Conservation (phyloP, 176 grass and related monocot species). For the bread wheat (Triticum aestivum) region DNA sequence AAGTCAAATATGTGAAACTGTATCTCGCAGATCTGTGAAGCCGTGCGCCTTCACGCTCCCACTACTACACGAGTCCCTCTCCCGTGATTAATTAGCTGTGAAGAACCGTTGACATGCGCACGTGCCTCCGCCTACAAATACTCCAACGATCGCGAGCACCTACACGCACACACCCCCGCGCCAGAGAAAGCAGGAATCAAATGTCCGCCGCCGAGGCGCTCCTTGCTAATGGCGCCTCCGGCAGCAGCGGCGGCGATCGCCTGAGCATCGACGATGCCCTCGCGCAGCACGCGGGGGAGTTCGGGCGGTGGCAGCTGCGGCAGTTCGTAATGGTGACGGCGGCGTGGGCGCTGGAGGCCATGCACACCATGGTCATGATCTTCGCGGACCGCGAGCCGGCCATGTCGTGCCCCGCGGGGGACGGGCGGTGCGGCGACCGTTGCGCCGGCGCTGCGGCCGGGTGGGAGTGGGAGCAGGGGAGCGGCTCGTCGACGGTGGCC, state of each 20-base stretch:
- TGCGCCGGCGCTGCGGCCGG: constrained; percentile 23
- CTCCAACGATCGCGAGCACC: too few relatives aligned
- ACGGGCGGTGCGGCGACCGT: constrained; percentile 28
- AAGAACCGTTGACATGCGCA: too few relatives aligned
- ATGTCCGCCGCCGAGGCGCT: constrained; percentile 29
- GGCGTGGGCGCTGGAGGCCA: constrained; percentile 82
- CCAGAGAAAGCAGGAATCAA: too few relatives aligned
- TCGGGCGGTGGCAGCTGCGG: constrained; percentile 83
- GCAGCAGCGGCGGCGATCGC: neutral
- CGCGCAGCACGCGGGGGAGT: constrained; percentile 57
- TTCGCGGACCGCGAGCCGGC: constrained; percentile 76
- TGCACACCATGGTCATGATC: constrained; percentile 93
- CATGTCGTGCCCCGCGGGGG: neutral
- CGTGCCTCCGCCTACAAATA: too few relatives aligned
- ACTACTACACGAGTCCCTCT: too few relatives aligned
- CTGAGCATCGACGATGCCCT: constrained; percentile 79
- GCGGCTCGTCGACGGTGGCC: constrained; percentile 49
- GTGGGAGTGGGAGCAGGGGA: constrained; percentile 57
- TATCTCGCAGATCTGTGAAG: too few relatives aligned
- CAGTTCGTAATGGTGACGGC: constrained; percentile 74
- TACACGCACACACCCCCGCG: too few relatives aligned
- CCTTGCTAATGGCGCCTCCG: neutral
- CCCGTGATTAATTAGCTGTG: too few relatives aligned
- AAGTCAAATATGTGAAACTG: too few relatives aligned
- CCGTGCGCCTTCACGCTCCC: too few relatives aligned